A percentile compares a stretch with the other conserved stretches of the same genome.
These are phyloP conservation scores for Phyllosticta capitalensis DNA, from an alignment of 2,329 filamentous ascomycete genomes.

Conservation along the genomic window DNA sequence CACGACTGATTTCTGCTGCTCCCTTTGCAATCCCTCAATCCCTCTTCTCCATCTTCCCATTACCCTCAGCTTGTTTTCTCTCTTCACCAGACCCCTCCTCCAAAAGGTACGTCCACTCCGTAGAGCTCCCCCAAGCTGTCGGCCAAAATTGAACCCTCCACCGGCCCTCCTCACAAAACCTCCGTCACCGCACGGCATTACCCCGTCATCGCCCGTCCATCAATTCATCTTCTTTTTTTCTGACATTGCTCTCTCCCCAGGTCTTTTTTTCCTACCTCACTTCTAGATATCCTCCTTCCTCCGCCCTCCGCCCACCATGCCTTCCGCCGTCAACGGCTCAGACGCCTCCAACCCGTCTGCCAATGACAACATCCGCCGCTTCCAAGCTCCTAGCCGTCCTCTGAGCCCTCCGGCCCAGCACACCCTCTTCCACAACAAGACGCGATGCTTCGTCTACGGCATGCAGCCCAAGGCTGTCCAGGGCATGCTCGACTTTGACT, in stretches of 20 bases:
- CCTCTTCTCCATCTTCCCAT: background rate
- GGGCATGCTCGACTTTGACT: conserved; percentile 89
- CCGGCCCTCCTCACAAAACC: background rate
- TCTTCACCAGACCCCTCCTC: background rate
- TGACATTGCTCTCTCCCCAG: background rate
- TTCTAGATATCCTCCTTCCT: conserved; percentile 3
- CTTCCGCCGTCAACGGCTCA: conserved; percentile 30
- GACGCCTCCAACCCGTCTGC: conserved; percentile 48
- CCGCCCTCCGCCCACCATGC: conserved; percentile 28
- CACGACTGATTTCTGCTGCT: conserved; percentile 4
- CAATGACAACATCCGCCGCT: conserved; percentile 98
- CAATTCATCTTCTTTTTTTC: background rate
- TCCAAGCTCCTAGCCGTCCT: conserved; percentile 83
- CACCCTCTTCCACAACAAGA: conserved; percentile 98
- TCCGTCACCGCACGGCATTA: background rate
- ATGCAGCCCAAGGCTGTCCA: conserved; percentile 74
- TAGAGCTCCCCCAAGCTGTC: background rate
- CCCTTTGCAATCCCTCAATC: background rate
- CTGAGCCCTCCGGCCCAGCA: conserved; percentile 80
- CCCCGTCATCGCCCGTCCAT: background rate
- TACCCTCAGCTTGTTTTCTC: background rate
- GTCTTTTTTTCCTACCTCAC: background rate
- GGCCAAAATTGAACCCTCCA: background rate
- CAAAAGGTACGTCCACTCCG: background rate
- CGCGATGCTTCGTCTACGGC: conserved; percentile 99